Conservation (phyloP, 441 rosid genomes). For the Gossypium armourianum region DNA sequence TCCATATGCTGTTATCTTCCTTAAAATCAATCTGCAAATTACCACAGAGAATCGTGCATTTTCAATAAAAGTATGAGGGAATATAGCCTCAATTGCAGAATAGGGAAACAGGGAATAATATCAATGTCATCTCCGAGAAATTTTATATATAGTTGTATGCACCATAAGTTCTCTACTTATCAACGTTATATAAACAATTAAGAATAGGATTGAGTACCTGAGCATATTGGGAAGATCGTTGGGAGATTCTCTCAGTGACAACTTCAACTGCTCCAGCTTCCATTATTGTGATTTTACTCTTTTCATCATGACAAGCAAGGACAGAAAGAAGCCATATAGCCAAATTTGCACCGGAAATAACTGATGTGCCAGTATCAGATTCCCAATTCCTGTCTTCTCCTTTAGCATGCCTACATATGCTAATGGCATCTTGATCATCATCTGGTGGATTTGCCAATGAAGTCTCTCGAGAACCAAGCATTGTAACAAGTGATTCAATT, state of each 20-base stretch:
- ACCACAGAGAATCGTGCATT: constrained; percentile 16
- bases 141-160: neutral
- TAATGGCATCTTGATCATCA: constrained; percentile 42
- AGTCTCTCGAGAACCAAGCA: constrained; percentile 46
- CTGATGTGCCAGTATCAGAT: constrained; percentile 34
- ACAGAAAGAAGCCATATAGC: constrained; percentile 91
- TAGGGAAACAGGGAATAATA: constrained; percentile 9
- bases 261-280: constrained; percentile 89
- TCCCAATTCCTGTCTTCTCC: constrained; percentile 47
- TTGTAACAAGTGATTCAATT: constrained; percentile 67
- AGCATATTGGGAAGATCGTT: constrained; percentile 48
- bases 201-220: constrained; percentile 44
- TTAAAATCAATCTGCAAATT: constrained; percentile 62
- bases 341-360: constrained; percentile 61
- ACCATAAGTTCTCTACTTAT: constrained; percentile 4
- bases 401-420: constrained; percentile 50
- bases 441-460: constrained; percentile 39
- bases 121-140: constrained; percentile 10
- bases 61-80: constrained; percentile 15
- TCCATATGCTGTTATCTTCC: constrained; percentile 91
- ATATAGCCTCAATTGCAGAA: constrained; percentile 1
- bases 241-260: constrained; percentile 65
- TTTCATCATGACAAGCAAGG: constrained; percentile 84
- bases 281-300: constrained; percentile 68
- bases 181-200: neutral